Percentiles rank a stretch among this genome's conserved stretches.
These are phyloP conservation scores for Diaporthe helianthi DNA, from an alignment of 2,329 filamentous ascomycete genomes.

Conservation along the genomic window DNA sequence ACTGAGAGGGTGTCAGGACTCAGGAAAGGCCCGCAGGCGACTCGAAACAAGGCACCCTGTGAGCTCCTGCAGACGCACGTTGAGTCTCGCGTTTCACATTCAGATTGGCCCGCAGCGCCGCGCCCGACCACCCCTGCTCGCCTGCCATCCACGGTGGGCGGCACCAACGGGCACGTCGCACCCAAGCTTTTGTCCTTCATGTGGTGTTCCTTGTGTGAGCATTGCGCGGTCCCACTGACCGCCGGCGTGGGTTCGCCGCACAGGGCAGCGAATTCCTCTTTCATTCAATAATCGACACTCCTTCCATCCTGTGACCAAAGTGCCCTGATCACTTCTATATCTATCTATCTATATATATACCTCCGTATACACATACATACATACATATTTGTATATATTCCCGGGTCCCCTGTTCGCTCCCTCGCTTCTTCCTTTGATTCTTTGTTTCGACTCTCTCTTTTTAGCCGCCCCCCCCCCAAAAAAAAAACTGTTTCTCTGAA, in stretches of 20 bases:
- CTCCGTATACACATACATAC: conserved; percentile 19
- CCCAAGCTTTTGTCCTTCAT: conserved; percentile 18
- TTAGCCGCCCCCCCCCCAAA: no score
- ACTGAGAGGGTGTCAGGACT: no score
- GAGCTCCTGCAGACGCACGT: conserved; percentile 24
- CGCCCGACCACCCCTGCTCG: conserved; percentile 28
- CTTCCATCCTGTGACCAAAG: conserved; percentile 20
- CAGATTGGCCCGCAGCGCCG: conserved; percentile 24
- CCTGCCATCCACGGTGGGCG: conserved; percentile 25
- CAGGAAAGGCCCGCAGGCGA: conserved; percentile 3
- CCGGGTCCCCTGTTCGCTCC: not conserved
- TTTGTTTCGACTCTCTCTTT: not conserved
- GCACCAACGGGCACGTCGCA: conserved; percentile 25
- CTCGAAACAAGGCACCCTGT: conserved; percentile 22
- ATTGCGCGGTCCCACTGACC: not conserved
- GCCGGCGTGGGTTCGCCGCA: conserved; percentile 11
- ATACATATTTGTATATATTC: conserved; percentile 16
- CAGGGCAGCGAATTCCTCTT: not conserved
- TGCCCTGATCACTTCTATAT: not conserved
- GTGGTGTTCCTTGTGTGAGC: conserved; percentile 5
- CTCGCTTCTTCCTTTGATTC: not conserved
- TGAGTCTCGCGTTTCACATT: conserved; percentile 30
- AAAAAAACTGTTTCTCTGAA: not conserved
- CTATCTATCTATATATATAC: conserved; percentile 2
- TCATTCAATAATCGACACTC: conserved; percentile 1